Conservation (phyloP, 75 land plant genomes). For the Pinus taeda region DNA sequence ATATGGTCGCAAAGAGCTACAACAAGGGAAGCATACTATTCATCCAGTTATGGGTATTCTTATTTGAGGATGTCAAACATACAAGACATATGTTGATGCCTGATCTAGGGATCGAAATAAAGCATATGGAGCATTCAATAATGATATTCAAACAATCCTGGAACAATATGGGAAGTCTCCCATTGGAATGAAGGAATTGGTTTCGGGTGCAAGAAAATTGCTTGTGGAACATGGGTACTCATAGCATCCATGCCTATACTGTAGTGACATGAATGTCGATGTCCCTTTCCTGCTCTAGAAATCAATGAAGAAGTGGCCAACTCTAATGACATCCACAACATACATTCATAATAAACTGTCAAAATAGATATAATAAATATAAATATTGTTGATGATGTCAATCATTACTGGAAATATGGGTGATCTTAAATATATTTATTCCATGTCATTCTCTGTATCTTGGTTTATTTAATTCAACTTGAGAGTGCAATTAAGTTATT, state of each 20-base stretch:
- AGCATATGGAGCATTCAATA: conserved; percentile 87
- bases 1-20: no score
- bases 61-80: conserved; percentile 82
- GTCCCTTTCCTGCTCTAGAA: conserved; percentile 37
- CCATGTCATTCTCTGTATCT: no score
- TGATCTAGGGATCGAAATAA: conserved; percentile 40
- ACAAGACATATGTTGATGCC: conserved; percentile 14
- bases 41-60: conserved; percentile 64
- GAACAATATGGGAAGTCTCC: conserved; percentile 17
- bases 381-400: no score
- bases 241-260: conserved; percentile 88
- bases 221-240: conserved; percentile 55
- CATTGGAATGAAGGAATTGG: conserved; percentile 58
- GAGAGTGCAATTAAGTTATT: no score
- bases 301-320: no score
- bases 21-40: not conserved
- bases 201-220: conserved; percentile 45
- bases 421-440: no score
- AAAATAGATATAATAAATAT: no score
- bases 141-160: conserved; percentile 74
- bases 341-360: no score
- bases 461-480: no score
- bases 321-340: no score
- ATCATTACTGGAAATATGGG: no score
- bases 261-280: conserved; percentile 60